Evolutionary conservation across 257 asterid species (phyloP).

Genomic region (Lycium barbarum): DNA sequence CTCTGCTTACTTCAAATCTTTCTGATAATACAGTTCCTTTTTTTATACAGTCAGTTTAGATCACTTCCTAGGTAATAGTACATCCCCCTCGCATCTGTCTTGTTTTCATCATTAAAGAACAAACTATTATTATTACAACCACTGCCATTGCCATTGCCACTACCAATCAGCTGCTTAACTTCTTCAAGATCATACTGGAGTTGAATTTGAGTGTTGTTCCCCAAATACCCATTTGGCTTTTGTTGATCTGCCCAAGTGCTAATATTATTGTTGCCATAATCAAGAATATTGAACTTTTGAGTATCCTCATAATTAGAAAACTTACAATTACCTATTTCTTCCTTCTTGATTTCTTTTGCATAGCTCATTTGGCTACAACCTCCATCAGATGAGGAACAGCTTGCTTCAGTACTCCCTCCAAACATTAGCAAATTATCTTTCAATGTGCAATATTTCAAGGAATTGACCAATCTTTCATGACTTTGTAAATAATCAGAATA

Average conservation of each 20-base stretch:
- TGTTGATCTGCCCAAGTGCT: not conserved
- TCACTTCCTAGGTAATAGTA: slow-evolving; percentile 48
- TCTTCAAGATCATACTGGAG: slow-evolving; percentile 63
- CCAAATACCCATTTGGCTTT: slow-evolving; percentile 23
- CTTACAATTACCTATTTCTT: slow-evolving; percentile 37
- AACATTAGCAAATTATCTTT: slow-evolving; percentile 54
- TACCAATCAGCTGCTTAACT: slow-evolving; percentile 53
- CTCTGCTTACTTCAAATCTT: slow-evolving; percentile 29
- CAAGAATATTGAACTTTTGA: slow-evolving; percentile 51
- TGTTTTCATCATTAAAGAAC: slow-evolving; percentile 58
- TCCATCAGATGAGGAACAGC: slow-evolving; percentile 71
- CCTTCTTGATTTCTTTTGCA: slow-evolving; percentile 61
- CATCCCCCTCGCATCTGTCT: slow-evolving; percentile 51
- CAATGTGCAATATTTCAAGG: slow-evolving; percentile 41
- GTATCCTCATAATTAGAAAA: slow-evolving; percentile 38
- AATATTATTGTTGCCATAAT: slow-evolving; percentile 24
- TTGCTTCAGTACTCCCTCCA: slow-evolving; percentile 57
- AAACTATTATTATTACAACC: slow-evolving; percentile 30
- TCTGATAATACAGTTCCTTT: slow-evolving; percentile 30
- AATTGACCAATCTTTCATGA: slow-evolving; percentile 51
- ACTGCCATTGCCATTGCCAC: slow-evolving; percentile 29
- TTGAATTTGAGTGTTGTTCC: slow-evolving; percentile 34
- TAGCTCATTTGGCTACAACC: slow-evolving; percentile 54
- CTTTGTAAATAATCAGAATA: slow-evolving; percentile 34
- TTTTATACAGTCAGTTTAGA: not conserved